These are phyloP conservation scores for Metschnikowia peoriensis DNA, from an alignment of 805 yeast species.

Conservation along the genomic window DNA sequence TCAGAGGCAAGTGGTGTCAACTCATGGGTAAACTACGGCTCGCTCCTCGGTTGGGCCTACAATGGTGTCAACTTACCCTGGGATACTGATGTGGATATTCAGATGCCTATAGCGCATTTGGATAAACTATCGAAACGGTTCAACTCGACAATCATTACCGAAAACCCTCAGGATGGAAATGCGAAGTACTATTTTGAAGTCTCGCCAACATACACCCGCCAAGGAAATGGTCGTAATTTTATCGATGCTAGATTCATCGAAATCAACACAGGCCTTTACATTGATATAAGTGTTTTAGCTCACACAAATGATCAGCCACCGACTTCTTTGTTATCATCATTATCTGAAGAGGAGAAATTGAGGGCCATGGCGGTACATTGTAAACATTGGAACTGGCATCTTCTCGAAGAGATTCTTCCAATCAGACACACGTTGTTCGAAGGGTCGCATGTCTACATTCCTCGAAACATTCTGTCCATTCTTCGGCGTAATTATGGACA, in stretches of 20 bases:
- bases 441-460: conserved; percentile 36
- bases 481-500: conserved; percentile 33
- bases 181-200: conserved; percentile 21
- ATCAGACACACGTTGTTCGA: conserved; percentile 37
- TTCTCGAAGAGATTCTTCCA: conserved; percentile 35
- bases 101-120: conserved; percentile 18
- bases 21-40: conserved; percentile 31
- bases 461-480: conserved; percentile 31
- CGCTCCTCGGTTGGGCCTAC: conserved; percentile 20
- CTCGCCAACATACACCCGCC: conserved; percentile 21
- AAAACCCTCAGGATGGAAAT: conserved; percentile 19
- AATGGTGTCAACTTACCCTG: conserved; percentile 22
- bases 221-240: conserved; percentile 21
- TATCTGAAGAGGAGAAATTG: conserved; percentile 1
- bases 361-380: conserved; percentile 31
- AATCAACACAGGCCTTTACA: conserved; percentile 39
- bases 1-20: conserved; percentile 30
- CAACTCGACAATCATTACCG: conserved; percentile 17
- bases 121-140: conserved; percentile 14
- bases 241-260: conserved; percentile 23
- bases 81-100: conserved; percentile 22
- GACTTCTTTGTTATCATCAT: neutral
- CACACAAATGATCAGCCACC: conserved; percentile 15
- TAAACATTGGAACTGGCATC: conserved; percentile 41
- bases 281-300: conserved; percentile 18